Conservation (phyloP, 1,139 yeast genomes). For the Ogataea hybrid region DNA sequence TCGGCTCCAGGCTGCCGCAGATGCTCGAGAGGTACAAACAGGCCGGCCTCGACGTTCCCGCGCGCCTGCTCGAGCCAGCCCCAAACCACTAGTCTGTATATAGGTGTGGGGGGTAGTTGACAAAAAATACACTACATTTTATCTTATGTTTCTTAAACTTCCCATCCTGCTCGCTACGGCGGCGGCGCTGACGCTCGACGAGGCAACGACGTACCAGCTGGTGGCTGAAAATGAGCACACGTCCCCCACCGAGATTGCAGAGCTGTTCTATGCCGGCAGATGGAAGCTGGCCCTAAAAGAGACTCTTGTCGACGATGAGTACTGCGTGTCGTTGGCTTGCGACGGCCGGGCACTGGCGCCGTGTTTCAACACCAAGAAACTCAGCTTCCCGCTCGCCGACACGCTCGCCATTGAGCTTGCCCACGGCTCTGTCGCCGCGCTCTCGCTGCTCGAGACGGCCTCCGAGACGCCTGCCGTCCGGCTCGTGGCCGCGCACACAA, state of each 20-base stretch:
- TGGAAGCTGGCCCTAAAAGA: not conserved
- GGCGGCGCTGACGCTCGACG: constrained; percentile 1
- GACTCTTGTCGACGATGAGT: constrained; percentile 9
- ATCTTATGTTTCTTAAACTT: not conserved
- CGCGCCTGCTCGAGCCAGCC: constrained; percentile 3
- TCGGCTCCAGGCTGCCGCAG: constrained; percentile 43
- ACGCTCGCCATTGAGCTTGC: constrained; percentile 10
- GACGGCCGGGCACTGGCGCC: constrained; percentile 5
- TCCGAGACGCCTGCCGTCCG: constrained; percentile 2
- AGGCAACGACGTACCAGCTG: not conserved
- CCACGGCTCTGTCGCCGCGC: constrained; percentile 5
- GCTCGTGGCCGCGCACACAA: constrained; percentile 2
- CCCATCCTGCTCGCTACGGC: not conserved
- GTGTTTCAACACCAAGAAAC: constrained; percentile 21
- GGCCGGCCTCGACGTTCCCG: constrained; percentile 11
- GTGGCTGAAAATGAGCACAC: not conserved
- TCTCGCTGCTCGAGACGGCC: constrained; percentile 4
- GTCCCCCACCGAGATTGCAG: constrained; percentile 1
- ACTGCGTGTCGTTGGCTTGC: constrained; percentile 15
- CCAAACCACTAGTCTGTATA: not conserved
- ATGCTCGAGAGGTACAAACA: constrained; percentile 18
- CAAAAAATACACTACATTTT: too few species aligned
- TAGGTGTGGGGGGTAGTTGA: not conserved
- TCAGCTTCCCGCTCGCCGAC: constrained; percentile 16
- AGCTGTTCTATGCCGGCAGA: not conserved